These are phyloP conservation scores for Pseudonitzschia pungens DNA, from an alignment of 108 stramenopile genomes.

Conservation along the genomic window DNA sequence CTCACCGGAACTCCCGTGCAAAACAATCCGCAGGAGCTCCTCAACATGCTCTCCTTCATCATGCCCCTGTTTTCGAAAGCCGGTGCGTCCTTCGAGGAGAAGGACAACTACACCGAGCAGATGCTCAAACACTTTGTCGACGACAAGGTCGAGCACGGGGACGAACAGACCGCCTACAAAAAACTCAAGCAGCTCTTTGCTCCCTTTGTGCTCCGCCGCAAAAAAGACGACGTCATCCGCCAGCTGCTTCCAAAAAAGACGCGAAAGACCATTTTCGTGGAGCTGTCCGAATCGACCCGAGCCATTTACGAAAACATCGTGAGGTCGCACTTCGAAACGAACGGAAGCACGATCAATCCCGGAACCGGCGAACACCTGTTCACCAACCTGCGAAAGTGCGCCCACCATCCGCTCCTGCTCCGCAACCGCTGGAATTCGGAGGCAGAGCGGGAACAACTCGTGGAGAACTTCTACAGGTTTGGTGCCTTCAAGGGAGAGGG, in stretches of 20 bases:
- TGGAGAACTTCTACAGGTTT: constrained; percentile 47
- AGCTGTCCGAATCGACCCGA: constrained; percentile 43
- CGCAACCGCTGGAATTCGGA: constrained; percentile 66
- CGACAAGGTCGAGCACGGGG: constrained; percentile 37
- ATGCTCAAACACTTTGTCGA: constrained; percentile 86
- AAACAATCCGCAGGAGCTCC: constrained; percentile 80
- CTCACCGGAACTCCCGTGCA: constrained; percentile 81
- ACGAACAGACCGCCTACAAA: constrained; percentile 49
- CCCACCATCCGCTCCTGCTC: constrained; percentile 93
- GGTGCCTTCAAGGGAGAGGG: constrained; percentile 79
- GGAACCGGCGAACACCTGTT: constrained; percentile 83
- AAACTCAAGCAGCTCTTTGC: constrained; percentile 87
- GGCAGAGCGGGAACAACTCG: constrained; percentile 54
- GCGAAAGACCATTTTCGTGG: constrained; percentile 36
- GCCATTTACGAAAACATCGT: constrained; percentile 40
- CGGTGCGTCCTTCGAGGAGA: constrained; percentile 42
- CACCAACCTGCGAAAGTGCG: constrained; percentile 93
- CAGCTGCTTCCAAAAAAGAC: constrained; percentile 81
- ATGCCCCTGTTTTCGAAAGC: constrained; percentile 78
- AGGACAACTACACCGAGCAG: constrained; percentile 58
- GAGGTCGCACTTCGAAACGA: constrained; percentile 34
- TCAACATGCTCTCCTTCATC: constrained; percentile 83
- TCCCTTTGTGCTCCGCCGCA: constrained; percentile 89
- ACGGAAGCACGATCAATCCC: constrained; percentile 29
- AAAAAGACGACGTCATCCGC: constrained; percentile 83